Base-by-base conservation (phyloP, 2,329 filamentous ascomycete genomes). In the Chrysoporthe cubensis region DNA sequence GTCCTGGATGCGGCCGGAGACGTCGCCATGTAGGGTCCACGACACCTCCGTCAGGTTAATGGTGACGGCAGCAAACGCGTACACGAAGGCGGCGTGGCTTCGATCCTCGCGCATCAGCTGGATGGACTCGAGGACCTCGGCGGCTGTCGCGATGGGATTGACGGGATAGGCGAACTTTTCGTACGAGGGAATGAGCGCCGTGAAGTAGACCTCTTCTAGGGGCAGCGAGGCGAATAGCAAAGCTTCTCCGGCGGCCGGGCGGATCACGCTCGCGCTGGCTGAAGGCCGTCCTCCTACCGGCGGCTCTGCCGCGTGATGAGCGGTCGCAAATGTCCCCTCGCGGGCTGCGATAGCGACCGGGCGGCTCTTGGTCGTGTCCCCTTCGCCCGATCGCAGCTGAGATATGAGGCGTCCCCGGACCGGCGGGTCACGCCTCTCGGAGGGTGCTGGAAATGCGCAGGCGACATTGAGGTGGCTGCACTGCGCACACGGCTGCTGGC, bases 141-240 rank as follows among this genome's bases (percentile, higher is more conserved):
- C 71, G 40, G 79, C 78, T 1, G 78, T 73, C 64, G 84, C 78
- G 66, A 84, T 77, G 5, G 82, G 82, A 56, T 81, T 80, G 52
- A 83, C 79, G 1, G 82, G 82, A 70, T 83, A 84, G 18, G 84
- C 80, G 21, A 77, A 77, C 40, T 75, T 72, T 71, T 80, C 75
- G 65, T 83, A 84, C 59, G 82, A 78, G 18, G 80, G 78, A 42
- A 84, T 72, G 9, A 84, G 75, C n/a, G 78, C 76, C 43, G 79
- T 70, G 65, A 83, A 82, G 74, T 80, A 81, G 3, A 71, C 11
- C 50, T 54, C 50, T 3, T 54, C 50, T 11, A 54, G 75, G 48
- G 50, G 50, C 1, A 16, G 50, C 9, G 50, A 32, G 11, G 50
- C 11, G 11, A 32, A 14, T 13, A 34, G 26, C 11, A 54, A 32